Conservation (phyloP, 2,329 filamentous ascomycete genomes). For the Chrysoporthe cubensis region DNA sequence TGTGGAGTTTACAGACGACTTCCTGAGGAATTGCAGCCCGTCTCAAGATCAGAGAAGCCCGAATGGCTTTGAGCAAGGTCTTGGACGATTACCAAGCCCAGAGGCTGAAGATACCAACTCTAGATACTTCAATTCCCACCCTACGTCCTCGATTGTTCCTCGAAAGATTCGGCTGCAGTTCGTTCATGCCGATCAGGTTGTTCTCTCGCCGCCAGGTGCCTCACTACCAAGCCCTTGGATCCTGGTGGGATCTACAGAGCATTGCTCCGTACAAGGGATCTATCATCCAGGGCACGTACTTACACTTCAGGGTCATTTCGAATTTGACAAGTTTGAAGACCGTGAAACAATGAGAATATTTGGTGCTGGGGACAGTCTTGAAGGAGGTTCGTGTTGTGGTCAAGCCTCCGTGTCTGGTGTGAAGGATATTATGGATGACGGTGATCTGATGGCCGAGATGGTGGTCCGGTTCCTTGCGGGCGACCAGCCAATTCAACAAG, state of each 20-base stretch:
- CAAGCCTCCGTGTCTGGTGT: neutral
- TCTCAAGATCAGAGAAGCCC: neutral
- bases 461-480: conserved; percentile 17
- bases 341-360: conserved; percentile 24
- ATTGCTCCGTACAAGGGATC: conserved; percentile 22
- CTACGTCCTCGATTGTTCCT: neutral
- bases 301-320: conserved; percentile 25
- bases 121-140: neutral
- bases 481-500: neutral
- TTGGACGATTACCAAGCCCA: conserved; percentile 17
- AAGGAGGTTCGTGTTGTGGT: neutral
- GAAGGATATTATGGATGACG: conserved; percentile 1
- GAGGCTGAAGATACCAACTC: conserved; percentile 7
- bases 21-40: neutral
- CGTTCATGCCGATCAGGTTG: conserved; percentile 22
- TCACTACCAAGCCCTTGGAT: conserved; percentile 13
- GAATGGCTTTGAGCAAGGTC: too few species aligned
- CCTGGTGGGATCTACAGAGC: conserved; percentile 21
- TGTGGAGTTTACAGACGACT: conserved; percentile 18
- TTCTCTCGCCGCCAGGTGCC: neutral
- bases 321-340: conserved; percentile 24
- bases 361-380: conserved; percentile 13
- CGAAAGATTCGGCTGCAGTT: conserved; percentile 17
- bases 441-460: conserved; percentile 18
- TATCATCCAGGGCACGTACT: conserved; percentile 20